A percentile compares a stretch with the other conserved stretches of the same genome.
Evolutionary conservation across 208 protist genomes (phyloP).

Genomic region (Trypanosoma melophagium): DNA sequence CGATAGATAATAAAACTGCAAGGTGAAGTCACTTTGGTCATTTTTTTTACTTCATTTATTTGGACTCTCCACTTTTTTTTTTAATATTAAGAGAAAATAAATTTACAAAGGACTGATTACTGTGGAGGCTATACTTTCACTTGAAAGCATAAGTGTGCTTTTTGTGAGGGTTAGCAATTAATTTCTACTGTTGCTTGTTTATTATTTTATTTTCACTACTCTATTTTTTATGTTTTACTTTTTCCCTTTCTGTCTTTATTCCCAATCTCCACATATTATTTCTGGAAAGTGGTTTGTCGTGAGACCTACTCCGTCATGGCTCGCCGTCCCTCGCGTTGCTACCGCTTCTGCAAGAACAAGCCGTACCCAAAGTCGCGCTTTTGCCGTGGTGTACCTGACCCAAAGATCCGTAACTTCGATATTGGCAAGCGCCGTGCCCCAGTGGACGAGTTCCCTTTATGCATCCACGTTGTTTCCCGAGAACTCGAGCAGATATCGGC

Average conservation of each 20-base stretch:
- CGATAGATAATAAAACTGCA: background rate
- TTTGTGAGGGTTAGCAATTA: background rate
- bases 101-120: background rate
- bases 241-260: background rate
- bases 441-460: constrained; percentile 97
- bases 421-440: constrained; percentile 96
- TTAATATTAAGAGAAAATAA: background rate
- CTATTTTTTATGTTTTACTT: constrained; percentile 13
- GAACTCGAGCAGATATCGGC: constrained; percentile 99
- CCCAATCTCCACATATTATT: background rate
- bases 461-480: constrained; percentile 97
- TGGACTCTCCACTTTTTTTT: background rate
- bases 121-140: too few relatives aligned
- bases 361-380: constrained; percentile 89
- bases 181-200: background rate
- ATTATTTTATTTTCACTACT: constrained; percentile 6
- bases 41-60: constrained; percentile 4
- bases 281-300: constrained; percentile 26
- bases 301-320: constrained; percentile 30
- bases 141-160: too few relatives aligned
- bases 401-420: constrained; percentile 98
- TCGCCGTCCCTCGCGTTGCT: constrained; percentile 55
- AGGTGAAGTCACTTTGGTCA: background rate
- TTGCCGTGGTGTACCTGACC: constrained; percentile 98
- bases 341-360: constrained; percentile 68